These are phyloP conservation scores for Magnolia changhungtana DNA, from an alignment of 164 flowering plant species.

Conservation along the genomic window DNA sequence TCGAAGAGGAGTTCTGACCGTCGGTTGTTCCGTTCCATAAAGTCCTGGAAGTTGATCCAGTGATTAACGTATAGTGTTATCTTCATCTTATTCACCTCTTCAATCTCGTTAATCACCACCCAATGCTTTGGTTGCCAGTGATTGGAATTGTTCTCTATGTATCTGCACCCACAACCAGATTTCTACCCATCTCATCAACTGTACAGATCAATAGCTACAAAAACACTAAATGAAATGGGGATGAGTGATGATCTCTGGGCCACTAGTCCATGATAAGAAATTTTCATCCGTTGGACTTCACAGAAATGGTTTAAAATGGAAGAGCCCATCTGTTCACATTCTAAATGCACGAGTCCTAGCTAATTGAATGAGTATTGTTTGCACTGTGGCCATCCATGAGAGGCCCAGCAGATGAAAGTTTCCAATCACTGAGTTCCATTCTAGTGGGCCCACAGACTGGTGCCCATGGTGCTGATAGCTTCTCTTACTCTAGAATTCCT, in stretches of 20 bases:
- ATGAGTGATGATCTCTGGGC: background rate
- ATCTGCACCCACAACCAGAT: slow-evolving; percentile 25
- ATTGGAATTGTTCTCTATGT: slow-evolving; percentile 45
- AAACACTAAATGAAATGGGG: background rate
- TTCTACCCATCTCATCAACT: background rate
- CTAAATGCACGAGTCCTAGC: no score
- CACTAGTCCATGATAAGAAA: no score
- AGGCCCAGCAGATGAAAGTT: no score
- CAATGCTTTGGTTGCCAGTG: slow-evolving; percentile 41
- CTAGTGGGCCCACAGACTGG: background rate
- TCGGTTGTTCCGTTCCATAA: slow-evolving; percentile 29
- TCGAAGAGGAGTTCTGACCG: slow-evolving; percentile 42
- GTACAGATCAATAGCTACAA: no score
- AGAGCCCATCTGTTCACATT: background rate
- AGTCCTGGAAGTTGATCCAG: slow-evolving; percentile 55
- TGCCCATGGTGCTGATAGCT: background rate
- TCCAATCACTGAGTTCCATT: no score
- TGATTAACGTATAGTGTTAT: slow-evolving; percentile 34
- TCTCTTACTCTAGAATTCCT: slow-evolving; percentile 34
- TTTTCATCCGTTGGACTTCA: no score
- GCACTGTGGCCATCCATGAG: background rate
- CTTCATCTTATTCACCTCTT: slow-evolving; percentile 44
- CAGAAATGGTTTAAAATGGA: background rate
- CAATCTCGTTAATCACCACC: slow-evolving; percentile 41
- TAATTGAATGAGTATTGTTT: no score